phyloP scores from a whole-genome alignment of 164 flowering plant species.

The Magnolia changhungtana region DNA sequence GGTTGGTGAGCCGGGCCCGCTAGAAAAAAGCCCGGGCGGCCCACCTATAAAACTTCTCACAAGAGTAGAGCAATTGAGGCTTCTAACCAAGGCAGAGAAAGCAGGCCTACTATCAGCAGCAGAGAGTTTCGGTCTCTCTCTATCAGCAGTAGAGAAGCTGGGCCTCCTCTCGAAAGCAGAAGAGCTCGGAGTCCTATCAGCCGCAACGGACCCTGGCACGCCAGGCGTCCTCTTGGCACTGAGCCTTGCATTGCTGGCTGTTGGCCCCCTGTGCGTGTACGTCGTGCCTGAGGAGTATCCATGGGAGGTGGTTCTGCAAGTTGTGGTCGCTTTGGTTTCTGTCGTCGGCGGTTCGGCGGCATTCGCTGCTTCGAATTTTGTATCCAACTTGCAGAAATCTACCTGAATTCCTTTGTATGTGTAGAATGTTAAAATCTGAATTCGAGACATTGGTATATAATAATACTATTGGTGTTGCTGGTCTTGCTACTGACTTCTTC shows the following conservation, averaged over 20 bases:
- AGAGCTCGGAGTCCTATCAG: conserved; percentile 76
- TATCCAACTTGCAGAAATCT: conserved; percentile 77
- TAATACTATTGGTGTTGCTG: background rate
- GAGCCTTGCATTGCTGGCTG: conserved; percentile 55
- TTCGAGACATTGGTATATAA: background rate
- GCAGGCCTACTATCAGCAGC: conserved; percentile 87
- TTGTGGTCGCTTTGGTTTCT: conserved; percentile 48
- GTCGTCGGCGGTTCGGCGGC: conserved; percentile 84
- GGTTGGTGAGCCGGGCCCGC: conserved; percentile 38
- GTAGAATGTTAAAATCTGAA: too few relatives aligned
- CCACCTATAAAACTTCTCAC: conserved; percentile 70
- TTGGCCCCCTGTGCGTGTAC: conserved; percentile 69
- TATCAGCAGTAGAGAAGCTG: conserved; percentile 78
- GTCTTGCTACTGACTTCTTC: background rate
- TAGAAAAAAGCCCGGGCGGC: conserved; percentile 13
- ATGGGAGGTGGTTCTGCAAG: conserved; percentile 69
- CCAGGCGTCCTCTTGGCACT: conserved; percentile 50
- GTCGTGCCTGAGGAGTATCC: conserved; percentile 76
- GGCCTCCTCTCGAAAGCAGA: conserved; percentile 88
- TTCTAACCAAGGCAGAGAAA: conserved; percentile 89
- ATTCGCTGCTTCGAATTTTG: conserved; percentile 86
- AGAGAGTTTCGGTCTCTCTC: conserved; percentile 74
- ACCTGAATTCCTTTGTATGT: conserved; percentile 16
- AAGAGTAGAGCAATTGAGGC: conserved; percentile 83
- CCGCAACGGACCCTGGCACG: conserved; percentile 83